These are phyloP conservation scores for Fusarium ramigenum DNA, from an alignment of 2,329 filamentous ascomycete species.

Conservation along the genomic window DNA sequence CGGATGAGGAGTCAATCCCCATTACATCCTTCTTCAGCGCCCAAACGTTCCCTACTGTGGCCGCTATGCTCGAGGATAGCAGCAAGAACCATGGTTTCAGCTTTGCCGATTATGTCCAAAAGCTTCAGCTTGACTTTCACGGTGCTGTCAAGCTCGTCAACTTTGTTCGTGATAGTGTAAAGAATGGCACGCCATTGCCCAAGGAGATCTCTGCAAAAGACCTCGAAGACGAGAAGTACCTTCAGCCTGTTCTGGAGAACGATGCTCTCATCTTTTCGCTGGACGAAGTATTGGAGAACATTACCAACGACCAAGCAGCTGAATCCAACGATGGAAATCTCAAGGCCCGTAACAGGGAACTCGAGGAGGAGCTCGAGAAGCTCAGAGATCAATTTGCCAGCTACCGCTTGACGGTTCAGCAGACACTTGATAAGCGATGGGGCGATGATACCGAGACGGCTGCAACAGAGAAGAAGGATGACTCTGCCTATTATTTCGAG, in stretches of 20 bases:
- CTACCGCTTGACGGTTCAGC: conserved; percentile 71
- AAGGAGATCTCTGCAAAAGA: conserved; percentile 67
- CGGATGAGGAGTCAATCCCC: conserved; percentile 69
- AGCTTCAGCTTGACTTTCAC: conserved; percentile 73
- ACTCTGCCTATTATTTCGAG: conserved; percentile 64
- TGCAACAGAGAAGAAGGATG: conserved; percentile 45
- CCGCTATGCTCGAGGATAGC: conserved; percentile 74
- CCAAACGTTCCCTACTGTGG: conserved; percentile 69
- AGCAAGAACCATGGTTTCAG: conserved; percentile 74
- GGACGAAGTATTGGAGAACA: conserved; percentile 71
- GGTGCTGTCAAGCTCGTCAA: conserved; percentile 80
- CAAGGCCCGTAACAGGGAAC: conserved; percentile 60
- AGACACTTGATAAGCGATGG: conserved; percentile 73
- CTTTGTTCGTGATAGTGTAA: conserved; percentile 64
- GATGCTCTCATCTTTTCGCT: conserved; percentile 89
- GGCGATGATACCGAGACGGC: conserved; percentile 61
- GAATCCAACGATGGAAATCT: conserved; percentile 48
- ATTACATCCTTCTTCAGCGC: conserved; percentile 76
- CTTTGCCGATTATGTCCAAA: conserved; percentile 67
- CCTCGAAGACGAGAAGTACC: conserved; percentile 80
- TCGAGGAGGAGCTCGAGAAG: conserved; percentile 69
- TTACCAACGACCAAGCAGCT: conserved; percentile 54
- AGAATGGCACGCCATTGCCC: conserved; percentile 58
- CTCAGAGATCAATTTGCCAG: conserved; percentile 70
- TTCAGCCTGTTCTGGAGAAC: conserved; percentile 87